phyloP scores from a whole-genome alignment of 805 yeast species.

The Pichia rugopelliculosa region DNA sequence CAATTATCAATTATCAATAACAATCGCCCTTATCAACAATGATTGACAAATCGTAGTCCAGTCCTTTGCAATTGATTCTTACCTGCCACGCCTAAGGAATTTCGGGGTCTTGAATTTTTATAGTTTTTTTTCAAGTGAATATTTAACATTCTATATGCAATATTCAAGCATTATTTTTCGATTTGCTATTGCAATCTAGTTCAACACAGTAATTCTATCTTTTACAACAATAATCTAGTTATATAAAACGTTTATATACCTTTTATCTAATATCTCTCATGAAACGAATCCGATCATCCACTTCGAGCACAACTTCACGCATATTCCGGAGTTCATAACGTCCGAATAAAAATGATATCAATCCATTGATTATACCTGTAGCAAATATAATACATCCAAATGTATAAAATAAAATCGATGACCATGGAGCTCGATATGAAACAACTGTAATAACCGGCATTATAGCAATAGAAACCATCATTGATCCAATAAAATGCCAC shows the following conservation, averaged over 20 bases:
- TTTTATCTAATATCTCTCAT: constrained; percentile 1
- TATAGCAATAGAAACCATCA: constrained; percentile 44
- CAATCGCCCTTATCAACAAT: no score
- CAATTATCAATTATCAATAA: no score
- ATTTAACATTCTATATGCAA: no score
- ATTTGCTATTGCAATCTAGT: no score
- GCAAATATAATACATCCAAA: constrained; percentile 48
- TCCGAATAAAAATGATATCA: constrained; percentile 75
- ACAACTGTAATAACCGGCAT: constrained; percentile 54
- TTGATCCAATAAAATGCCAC: constrained; percentile 52
- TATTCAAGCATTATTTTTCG: no score
- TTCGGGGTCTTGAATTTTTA: no score
- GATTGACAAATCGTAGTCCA: no score
- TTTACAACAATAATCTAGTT: not conserved
- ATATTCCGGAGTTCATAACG: constrained; percentile 73
- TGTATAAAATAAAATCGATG: constrained; percentile 58
- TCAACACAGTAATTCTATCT: not conserved
- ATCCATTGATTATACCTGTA: constrained; percentile 67
- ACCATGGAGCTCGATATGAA: constrained; percentile 46
- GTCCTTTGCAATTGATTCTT: no score
- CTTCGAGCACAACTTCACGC: constrained; percentile 66
- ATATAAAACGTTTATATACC: no score
- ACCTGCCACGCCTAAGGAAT: no score
- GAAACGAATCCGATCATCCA: constrained; percentile 28
- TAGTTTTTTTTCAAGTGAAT: no score